Evolutionary conservation across 345 rosid genomes (phyloP).

Genomic region (Mallotus nudiflorus): DNA sequence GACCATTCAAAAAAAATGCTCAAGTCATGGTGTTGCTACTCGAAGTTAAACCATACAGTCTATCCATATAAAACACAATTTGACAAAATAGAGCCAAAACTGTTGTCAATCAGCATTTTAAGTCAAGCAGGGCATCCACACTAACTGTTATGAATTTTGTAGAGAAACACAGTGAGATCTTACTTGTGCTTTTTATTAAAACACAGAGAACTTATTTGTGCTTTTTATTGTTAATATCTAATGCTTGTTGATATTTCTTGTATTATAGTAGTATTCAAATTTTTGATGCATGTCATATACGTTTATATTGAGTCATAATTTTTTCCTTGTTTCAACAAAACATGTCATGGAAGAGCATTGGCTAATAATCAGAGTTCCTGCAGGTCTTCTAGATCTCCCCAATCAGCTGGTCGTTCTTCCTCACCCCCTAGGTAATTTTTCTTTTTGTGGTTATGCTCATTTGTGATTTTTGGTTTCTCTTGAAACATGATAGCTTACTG

Average conservation of each 20-base stretch:
- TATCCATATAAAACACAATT: background rate
- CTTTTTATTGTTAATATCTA: too few relatives aligned
- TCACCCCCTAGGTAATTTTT: constrained; percentile 38
- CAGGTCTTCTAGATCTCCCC: constrained; percentile 49
- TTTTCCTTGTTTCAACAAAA: background rate
- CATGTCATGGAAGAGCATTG: constrained; percentile 3
- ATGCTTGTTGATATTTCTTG: too few relatives aligned
- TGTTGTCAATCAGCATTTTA: too few relatives aligned
- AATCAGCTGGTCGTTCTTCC: constrained; percentile 26
- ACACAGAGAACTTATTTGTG: too few relatives aligned
- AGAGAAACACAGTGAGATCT: too few relatives aligned
- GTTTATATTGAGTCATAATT: background rate
- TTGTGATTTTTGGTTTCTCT: background rate
- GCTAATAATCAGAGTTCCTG: constrained; percentile 10
- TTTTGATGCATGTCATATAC: too few relatives aligned
- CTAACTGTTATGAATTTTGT: too few relatives aligned
- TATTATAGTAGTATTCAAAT: too few relatives aligned
- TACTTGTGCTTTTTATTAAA: too few relatives aligned
- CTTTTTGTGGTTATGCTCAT: background rate
- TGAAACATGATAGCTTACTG: background rate
- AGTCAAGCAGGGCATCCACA: too few relatives aligned
- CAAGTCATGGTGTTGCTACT: background rate
- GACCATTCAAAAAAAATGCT: background rate
- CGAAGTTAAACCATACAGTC: background rate
- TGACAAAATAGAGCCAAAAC: background rate